Percentiles rank a stretch among this genome's conserved stretches.
phyloP scores from a whole-genome alignment of 1,284 basidiomycete genomes.

The Schizophyllum commune region DNA sequence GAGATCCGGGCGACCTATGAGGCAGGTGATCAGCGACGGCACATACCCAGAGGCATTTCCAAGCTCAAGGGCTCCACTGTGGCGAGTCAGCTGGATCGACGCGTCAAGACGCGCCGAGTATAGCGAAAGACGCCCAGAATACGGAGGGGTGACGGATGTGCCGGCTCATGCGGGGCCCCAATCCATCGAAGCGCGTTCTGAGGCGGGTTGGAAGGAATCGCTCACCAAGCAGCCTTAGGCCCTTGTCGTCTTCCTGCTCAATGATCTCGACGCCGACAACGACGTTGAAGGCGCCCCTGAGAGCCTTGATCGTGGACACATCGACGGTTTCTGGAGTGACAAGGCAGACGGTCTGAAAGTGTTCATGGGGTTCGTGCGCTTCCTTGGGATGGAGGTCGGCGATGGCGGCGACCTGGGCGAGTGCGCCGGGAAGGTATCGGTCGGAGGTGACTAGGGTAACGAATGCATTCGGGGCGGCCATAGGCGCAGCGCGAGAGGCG shows the following conservation, averaged over 20 bases:
- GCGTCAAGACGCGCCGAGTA: constrained; percentile 79
- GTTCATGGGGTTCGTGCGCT: constrained; percentile 29
- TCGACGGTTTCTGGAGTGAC: constrained; percentile 91
- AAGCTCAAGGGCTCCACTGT: not conserved
- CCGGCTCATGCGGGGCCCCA: not conserved
- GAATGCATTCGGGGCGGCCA: constrained; percentile 70
- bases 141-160: not conserved
- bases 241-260: constrained; percentile 52
- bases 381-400: constrained; percentile 66
- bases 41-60: not conserved
- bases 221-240: constrained; percentile 80
- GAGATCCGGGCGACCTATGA: constrained; percentile 84
- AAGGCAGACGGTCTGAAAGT: constrained; percentile 83
- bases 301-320: constrained; percentile 75
- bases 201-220: constrained; percentile 12
- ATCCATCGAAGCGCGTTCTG: constrained; percentile 11
- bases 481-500: constrained; percentile 23
- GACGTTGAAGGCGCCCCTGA: constrained; percentile 75
- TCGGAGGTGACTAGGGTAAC: constrained; percentile 88
- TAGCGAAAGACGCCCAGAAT: constrained; percentile 22
- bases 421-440: constrained; percentile 87
- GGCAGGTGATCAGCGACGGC: constrained; percentile 8
- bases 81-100: constrained; percentile 6
- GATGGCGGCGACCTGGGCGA: constrained; percentile 80
- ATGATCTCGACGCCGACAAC: constrained; percentile 92